Evolutionary conservation across 371 early-diverging fungal species (phyloP).

Genomic region (Lichtheimia ornata): DNA sequence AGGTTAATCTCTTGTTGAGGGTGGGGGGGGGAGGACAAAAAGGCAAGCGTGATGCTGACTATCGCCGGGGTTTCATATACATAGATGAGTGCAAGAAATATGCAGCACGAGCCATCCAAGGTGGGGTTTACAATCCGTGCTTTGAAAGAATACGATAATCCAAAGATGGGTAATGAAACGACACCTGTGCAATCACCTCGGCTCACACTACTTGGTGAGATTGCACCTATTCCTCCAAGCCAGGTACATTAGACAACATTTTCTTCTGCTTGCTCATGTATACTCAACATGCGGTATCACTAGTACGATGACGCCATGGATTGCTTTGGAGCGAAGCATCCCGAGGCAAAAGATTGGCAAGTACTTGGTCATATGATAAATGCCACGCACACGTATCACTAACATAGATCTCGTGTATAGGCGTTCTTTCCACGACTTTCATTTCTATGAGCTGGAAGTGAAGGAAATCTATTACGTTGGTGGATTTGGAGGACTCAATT

Average conservation of each 20-base stretch:
- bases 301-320: slow-evolving; percentile 29
- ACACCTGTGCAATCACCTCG: slow-evolving; percentile 52
- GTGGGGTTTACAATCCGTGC: slow-evolving; percentile 37
- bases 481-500: slow-evolving; percentile 56
- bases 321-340: slow-evolving; percentile 43
- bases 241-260: slow-evolving; percentile 14
- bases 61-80: neutral
- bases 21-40: neutral
- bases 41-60: neutral
- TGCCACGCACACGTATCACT: no score
- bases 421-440: slow-evolving; percentile 49
- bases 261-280: neutral
- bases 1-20: slow-evolving; percentile 25
- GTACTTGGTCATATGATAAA: no score
- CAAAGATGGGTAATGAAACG: slow-evolving; percentile 19
- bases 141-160: slow-evolving; percentile 32
- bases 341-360: slow-evolving; percentile 46
- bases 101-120: slow-evolving; percentile 20
- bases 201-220: slow-evolving; percentile 48
- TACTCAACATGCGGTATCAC: neutral
- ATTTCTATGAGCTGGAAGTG: slow-evolving; percentile 52
- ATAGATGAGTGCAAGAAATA: slow-evolving; percentile 48
- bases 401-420: no score
- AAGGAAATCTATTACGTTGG: slow-evolving; percentile 55
- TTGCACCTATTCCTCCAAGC: slow-evolving; percentile 10